Percentiles rank a stretch among this genome's conserved stretches.
phyloP scores from a whole-genome alignment of 495 filamentous ascomycete species.

The Cryomyces minteri region DNA sequence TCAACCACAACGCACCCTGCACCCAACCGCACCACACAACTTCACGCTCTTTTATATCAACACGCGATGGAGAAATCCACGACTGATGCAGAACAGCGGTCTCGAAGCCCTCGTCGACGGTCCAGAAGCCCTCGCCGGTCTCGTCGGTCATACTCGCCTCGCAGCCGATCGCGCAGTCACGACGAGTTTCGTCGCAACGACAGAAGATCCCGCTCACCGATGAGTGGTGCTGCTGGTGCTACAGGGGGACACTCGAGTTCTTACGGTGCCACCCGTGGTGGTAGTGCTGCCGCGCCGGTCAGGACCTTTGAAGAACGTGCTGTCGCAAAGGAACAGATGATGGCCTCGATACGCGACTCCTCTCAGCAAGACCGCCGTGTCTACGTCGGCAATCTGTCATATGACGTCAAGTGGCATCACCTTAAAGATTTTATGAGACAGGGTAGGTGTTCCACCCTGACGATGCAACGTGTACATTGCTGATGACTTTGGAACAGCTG shows the following conservation, averaged over 20 bases:
- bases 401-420: slow-evolving; percentile 99
- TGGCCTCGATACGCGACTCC: slow-evolving; percentile 77
- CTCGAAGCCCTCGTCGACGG: slow-evolving; percentile 80
- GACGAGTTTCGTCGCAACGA: slow-evolving; percentile 62
- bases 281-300: slow-evolving; percentile 42
- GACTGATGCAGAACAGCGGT: slow-evolving; percentile 35
- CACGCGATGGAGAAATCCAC: too few relatives aligned
- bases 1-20: too few relatives aligned
- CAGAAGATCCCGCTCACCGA: slow-evolving; percentile 67
- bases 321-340: slow-evolving; percentile 82
- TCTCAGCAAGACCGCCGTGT: slow-evolving; percentile 98
- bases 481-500: slow-evolving; percentile 39
- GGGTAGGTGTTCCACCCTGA: slow-evolving; percentile 39
- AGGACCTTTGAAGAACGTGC: slow-evolving; percentile 70
- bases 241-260: slow-evolving; percentile 47
- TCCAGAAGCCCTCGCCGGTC: slow-evolving; percentile 55
- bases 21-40: too few relatives aligned
- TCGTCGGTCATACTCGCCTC: slow-evolving; percentile 82
- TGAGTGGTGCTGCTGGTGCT: slow-evolving; percentile 54
- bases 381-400: slow-evolving; percentile 97
- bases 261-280: slow-evolving; percentile 32
- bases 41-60: too few relatives aligned
- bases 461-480: not conserved
- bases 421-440: slow-evolving; percentile 99
- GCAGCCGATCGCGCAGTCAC: slow-evolving; percentile 83